Percentiles rank a stretch among this genome's conserved stretches.
Evolutionary conservation across 2,329 filamentous ascomycete genomes (phyloP).

Genomic region (Orbilia quercus): DNA sequence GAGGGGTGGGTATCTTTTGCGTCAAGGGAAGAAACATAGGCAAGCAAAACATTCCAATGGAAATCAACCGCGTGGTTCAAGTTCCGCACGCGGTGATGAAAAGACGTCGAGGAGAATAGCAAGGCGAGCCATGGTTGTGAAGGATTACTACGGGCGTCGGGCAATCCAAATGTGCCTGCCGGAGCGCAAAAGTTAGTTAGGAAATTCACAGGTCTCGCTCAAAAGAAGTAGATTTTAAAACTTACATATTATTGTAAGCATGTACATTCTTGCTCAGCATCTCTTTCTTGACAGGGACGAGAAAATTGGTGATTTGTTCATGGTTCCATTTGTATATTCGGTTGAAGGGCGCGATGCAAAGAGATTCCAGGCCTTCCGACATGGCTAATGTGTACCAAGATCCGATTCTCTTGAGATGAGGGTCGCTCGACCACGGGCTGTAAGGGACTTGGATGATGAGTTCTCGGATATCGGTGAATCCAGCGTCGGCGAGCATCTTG

Average conservation of each 20-base stretch:
- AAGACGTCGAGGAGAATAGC: slow-evolving; percentile 16
- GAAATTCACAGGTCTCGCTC: background rate
- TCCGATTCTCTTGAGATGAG: slow-evolving; percentile 75
- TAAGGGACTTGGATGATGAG: slow-evolving; percentile 76
- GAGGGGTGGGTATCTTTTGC: slow-evolving; percentile 53
- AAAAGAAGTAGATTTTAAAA: slow-evolving; percentile 61
- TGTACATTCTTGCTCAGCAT: slow-evolving; percentile 75
- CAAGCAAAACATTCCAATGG: slow-evolving; percentile 36
- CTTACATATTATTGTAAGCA: slow-evolving; percentile 82
- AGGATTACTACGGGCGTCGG: slow-evolving; percentile 58
- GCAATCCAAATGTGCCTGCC: slow-evolving; percentile 61
- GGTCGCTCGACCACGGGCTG: slow-evolving; percentile 77
- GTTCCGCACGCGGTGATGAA: slow-evolving; percentile 24
- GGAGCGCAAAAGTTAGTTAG: slow-evolving; percentile 32
- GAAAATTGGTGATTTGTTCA: slow-evolving; percentile 73
- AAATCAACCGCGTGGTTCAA: slow-evolving; percentile 17
- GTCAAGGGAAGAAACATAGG: slow-evolving; percentile 41
- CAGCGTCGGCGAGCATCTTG: slow-evolving; percentile 73
- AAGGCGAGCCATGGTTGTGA: slow-evolving; percentile 21
- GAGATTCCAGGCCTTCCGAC: slow-evolving; percentile 76
- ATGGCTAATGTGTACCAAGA: slow-evolving; percentile 86
- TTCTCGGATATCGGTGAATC: slow-evolving; percentile 83
- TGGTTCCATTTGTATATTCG: slow-evolving; percentile 72
- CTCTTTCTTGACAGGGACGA: slow-evolving; percentile 73
- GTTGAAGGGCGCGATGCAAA: slow-evolving; percentile 79